phyloP scores from a whole-genome alignment of 768 basidiomycete species.

The Candolleomyces aberdarensis region DNA sequence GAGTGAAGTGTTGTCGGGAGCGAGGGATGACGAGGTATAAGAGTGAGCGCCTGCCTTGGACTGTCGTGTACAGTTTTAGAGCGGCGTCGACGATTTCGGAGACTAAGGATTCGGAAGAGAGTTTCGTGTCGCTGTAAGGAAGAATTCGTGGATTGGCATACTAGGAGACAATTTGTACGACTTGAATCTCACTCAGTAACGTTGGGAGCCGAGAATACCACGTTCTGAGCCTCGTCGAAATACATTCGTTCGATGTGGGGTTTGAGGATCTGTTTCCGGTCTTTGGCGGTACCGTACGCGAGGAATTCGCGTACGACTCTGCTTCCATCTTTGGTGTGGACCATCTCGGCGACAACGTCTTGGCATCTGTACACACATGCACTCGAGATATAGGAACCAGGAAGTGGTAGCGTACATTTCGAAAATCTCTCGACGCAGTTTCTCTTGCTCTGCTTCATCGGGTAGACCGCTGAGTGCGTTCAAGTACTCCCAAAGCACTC shows the following conservation, averaged over 20 bases:
- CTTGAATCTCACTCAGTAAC: conserved; percentile 67
- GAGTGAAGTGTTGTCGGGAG: conserved; percentile 83
- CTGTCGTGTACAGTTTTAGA: conserved; percentile 50
- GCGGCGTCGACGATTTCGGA: conserved; percentile 61
- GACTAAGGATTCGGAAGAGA: conserved; percentile 76
- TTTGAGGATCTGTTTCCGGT: conserved; percentile 87
- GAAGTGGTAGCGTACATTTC: conserved; percentile 51
- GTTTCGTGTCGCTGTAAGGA: conserved; percentile 77
- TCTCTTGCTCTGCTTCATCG: conserved; percentile 69
- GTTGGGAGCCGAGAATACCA: conserved; percentile 87
- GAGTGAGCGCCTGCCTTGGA: conserved; percentile 79
- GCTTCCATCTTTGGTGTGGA: conserved; percentile 91
- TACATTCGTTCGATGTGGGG: conserved; percentile 89
- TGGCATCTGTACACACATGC: conserved; percentile 51
- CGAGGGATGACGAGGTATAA: conserved; percentile 83
- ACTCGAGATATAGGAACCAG: not conserved
- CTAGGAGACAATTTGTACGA: conserved; percentile 1
- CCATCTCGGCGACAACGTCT: conserved; percentile 87
- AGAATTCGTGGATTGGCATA: no score
- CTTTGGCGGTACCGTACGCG: conserved; percentile 83
- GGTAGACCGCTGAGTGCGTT: conserved; percentile 52
- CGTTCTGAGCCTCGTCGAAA: conserved; percentile 83
- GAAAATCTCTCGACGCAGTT: conserved; percentile 73
- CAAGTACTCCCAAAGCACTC: conserved; percentile 84
- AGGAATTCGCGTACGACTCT: conserved; percentile 84